Evolutionary conservation across 179 eudicot species (phyloP).

Genomic region (Carnegiea gigantea): DNA sequence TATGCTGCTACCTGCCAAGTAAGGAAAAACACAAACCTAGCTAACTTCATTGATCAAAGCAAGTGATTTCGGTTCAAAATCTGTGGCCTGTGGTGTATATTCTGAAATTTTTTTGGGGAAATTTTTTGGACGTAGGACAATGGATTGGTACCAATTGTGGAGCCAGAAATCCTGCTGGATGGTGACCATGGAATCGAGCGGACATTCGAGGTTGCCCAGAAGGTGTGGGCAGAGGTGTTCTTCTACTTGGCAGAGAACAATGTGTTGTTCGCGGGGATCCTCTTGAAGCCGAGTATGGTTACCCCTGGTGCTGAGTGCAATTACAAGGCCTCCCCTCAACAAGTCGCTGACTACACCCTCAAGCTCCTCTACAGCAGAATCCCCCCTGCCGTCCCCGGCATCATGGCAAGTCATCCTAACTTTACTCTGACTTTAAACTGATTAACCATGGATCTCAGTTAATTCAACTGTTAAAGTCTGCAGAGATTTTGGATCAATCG

Average conservation of each 20-base stretch:
- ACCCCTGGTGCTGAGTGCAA: slow-evolving; percentile 95
- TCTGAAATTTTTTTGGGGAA: too few relatives aligned
- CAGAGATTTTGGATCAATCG: too few relatives aligned
- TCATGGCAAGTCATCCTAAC: slow-evolving; percentile 54
- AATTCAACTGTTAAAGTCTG: too few relatives aligned
- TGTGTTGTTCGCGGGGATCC: slow-evolving; percentile 82
- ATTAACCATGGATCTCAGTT: too few relatives aligned
- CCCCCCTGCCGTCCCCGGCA: slow-evolving; percentile 90
- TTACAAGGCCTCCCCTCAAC: slow-evolving; percentile 71
- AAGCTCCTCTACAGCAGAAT: slow-evolving; percentile 67
- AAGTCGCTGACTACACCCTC: slow-evolving; percentile 76
- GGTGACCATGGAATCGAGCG: slow-evolving; percentile 87
- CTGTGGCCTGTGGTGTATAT: too few relatives aligned
- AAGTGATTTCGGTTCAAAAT: too few relatives aligned
- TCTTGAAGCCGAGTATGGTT: slow-evolving; percentile 93
- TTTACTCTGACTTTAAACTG: too few relatives aligned
- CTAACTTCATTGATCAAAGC: not conserved
- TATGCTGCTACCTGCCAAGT: slow-evolving; percentile 86
- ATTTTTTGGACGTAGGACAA: slow-evolving; percentile 49
- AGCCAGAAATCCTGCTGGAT: slow-evolving; percentile 86
- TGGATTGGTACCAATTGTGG: slow-evolving; percentile 89
- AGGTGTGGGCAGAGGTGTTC: slow-evolving; percentile 89
- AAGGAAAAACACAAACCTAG: slow-evolving; percentile 16
- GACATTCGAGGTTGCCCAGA: slow-evolving; percentile 75
- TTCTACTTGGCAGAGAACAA: slow-evolving; percentile 78